A percentile compares a stretch with the other conserved stretches of the same genome.
Conservation (phyloP, 202 grass and related monocot species). For the Bolboschoenoplectus hybrid region DNA sequence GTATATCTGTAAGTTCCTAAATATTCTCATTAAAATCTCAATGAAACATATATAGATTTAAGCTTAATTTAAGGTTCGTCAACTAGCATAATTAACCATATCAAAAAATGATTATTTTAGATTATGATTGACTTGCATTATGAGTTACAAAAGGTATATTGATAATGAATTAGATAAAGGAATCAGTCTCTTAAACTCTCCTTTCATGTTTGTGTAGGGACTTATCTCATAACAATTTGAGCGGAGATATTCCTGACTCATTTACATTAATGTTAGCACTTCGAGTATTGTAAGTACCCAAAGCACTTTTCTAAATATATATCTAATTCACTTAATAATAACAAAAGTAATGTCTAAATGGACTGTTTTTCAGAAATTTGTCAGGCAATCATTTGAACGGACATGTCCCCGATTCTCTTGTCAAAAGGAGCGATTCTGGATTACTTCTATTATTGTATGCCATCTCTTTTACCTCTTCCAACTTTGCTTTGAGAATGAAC, state of each 20-base stretch:
- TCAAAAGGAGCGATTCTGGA: slow-evolving; percentile 8
- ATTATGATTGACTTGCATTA: too few relatives aligned
- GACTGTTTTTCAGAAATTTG: slow-evolving; percentile 38
- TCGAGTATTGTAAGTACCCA: slow-evolving; percentile 37
- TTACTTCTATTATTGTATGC: slow-evolving; percentile 35
- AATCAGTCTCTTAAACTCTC: not conserved
- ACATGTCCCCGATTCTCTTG: slow-evolving; percentile 28
- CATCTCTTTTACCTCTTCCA: not conserved
- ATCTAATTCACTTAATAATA: not conserved
- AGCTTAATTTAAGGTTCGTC: not conserved
- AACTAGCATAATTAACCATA: too few relatives aligned
- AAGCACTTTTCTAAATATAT: not conserved
- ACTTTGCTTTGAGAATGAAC: not conserved
- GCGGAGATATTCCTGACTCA: slow-evolving; percentile 38
- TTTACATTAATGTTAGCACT: slow-evolving; percentile 29
- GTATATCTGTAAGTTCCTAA: slow-evolving; percentile 36
- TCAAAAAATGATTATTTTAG: too few relatives aligned
- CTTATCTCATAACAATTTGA: not conserved
- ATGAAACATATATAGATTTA: not conserved
- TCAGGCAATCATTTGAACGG: slow-evolving; percentile 42
- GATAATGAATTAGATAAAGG: not conserved
- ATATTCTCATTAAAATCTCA: not conserved
- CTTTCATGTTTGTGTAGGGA: slow-evolving; percentile 22
- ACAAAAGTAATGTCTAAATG: not conserved
- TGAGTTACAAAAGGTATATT: too few relatives aligned